Evolutionary conservation across 2,329 filamentous ascomycete species (phyloP).

Genomic region (Calonectria leucothoes): DNA sequence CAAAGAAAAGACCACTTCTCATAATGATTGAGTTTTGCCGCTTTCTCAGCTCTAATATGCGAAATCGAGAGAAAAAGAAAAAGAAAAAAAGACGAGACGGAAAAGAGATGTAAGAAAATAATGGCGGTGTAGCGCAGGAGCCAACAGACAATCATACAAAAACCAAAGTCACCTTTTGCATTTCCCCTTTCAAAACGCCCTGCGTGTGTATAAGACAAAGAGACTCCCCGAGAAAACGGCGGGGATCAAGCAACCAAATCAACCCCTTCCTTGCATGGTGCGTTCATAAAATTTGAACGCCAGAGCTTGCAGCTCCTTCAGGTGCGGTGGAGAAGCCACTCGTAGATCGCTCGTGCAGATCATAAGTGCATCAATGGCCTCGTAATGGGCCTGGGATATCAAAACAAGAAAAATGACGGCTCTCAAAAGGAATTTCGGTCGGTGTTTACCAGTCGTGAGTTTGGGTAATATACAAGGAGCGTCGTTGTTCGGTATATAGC

Average conservation of each 20-base stretch:
- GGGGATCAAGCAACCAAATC: slow-evolving; percentile 34
- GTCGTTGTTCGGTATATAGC: slow-evolving; percentile 31
- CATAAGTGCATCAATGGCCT: slow-evolving; percentile 52
- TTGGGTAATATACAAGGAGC: slow-evolving; percentile 45
- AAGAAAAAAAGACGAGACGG: slow-evolving; percentile 34
- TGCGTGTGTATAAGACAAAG: slow-evolving; percentile 45
- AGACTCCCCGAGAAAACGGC: slow-evolving; percentile 33
- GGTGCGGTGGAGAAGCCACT: slow-evolving; percentile 42
- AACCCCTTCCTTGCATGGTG: slow-evolving; percentile 32
- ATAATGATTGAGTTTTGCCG: slow-evolving; percentile 42
- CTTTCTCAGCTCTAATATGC: slow-evolving; percentile 46
- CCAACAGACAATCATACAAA: slow-evolving; percentile 39
- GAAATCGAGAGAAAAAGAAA: slow-evolving; percentile 35
- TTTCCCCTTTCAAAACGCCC: slow-evolving; percentile 47
- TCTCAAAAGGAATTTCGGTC: slow-evolving; percentile 26
- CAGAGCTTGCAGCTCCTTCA: slow-evolving; percentile 28
- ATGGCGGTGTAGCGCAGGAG: slow-evolving; percentile 38
- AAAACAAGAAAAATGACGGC: slow-evolving; percentile 42
- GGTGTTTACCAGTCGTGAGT: slow-evolving; percentile 31
- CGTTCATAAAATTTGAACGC: slow-evolving; percentile 25
- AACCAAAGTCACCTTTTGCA: slow-evolving; percentile 39
- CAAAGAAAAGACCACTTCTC: slow-evolving; percentile 37
- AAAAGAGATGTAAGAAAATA: slow-evolving; percentile 34
- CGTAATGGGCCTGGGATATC: slow-evolving; percentile 49
- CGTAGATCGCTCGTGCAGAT: slow-evolving; percentile 65